These are phyloP conservation scores for Saccharomycopsis microspora DNA, from an alignment of 805 yeast genomes.

Conservation along the genomic window DNA sequence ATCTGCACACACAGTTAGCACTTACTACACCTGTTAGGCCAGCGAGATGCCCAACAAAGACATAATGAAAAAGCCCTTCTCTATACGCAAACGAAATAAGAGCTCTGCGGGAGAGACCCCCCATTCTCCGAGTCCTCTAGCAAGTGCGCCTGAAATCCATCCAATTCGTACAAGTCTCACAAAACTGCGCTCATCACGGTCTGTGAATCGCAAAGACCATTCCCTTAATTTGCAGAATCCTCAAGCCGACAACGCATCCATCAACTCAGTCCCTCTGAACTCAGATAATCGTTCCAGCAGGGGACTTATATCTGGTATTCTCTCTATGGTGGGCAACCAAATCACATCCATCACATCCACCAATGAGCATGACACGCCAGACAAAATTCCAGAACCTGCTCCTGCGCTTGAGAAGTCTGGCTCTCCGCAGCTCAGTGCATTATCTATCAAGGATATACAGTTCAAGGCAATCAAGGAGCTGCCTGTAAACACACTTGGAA, in stretches of 20 bases:
- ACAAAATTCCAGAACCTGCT: not conserved
- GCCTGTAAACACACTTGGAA: conserved; percentile 8
- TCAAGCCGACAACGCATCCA: too few relatives aligned
- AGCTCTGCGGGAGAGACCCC: not conserved
- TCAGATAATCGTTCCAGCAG: too few relatives aligned
- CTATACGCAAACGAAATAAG: not conserved
- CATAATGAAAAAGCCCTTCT: not conserved
- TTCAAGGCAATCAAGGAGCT: conserved; percentile 5
- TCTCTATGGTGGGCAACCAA: conserved; percentile 12
- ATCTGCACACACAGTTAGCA: too few relatives aligned
- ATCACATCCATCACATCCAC: conserved; percentile 7
- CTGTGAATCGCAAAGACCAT: too few relatives aligned
- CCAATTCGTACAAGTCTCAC: conserved; percentile 3
- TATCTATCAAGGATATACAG: conserved; percentile 6
- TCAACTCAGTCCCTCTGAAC: too few relatives aligned
- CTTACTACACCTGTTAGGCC: too few relatives aligned
- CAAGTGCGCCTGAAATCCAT: conserved; percentile 9
- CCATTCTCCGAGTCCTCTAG: conserved; percentile 1
- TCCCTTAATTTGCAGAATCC: too few relatives aligned
- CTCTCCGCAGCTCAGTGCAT: not conserved
- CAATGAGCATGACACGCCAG: not conserved
- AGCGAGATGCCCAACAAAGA: too few relatives aligned
- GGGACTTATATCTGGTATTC: too few relatives aligned
- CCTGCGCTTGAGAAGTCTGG: not conserved
- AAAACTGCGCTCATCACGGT: too few relatives aligned